Conservation (phyloP, 2,329 filamentous ascomycete genomes). For the Xylaria sp. region DNA sequence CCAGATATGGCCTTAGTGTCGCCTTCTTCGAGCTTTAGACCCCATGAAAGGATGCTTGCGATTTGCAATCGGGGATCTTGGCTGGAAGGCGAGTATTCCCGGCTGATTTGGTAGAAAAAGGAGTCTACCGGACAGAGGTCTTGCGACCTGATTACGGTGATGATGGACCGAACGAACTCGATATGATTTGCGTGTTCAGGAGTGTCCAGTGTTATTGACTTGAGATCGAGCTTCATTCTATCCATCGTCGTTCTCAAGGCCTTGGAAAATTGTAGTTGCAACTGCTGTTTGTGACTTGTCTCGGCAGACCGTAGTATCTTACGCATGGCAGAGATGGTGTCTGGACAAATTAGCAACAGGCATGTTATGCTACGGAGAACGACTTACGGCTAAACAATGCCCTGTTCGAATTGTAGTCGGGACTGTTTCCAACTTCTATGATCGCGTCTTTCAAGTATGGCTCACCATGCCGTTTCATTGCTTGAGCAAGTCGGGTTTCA, state of each 20-base stretch:
- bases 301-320: conserved; percentile 46
- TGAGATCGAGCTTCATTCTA: conserved; percentile 56
- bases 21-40: conserved; percentile 55
- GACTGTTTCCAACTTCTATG: conserved; percentile 40
- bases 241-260: conserved; percentile 54
- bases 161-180: conserved; percentile 53
- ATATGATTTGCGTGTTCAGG: conserved; percentile 52
- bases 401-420: conserved; percentile 53
- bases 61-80: conserved; percentile 61
- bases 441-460: conserved; percentile 47
- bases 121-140: conserved; percentile 57
- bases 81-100: conserved; percentile 57
- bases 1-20: conserved; percentile 50
- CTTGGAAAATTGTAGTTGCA: conserved; percentile 46
- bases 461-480: conserved; percentile 46
- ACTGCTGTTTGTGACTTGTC: conserved; percentile 38
- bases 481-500: conserved; percentile 53
- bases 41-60: conserved; percentile 59
- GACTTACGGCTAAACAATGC: conserved; percentile 52
- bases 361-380: neutral
- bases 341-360: conserved; percentile 28
- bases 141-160: conserved; percentile 58
- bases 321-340: conserved; percentile 53
- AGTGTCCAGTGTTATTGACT: conserved; percentile 38
- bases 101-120: conserved; percentile 60